These are phyloP conservation scores for Millerozyma miso DNA, from an alignment of 805 yeast genomes.

Conservation along the genomic window DNA sequence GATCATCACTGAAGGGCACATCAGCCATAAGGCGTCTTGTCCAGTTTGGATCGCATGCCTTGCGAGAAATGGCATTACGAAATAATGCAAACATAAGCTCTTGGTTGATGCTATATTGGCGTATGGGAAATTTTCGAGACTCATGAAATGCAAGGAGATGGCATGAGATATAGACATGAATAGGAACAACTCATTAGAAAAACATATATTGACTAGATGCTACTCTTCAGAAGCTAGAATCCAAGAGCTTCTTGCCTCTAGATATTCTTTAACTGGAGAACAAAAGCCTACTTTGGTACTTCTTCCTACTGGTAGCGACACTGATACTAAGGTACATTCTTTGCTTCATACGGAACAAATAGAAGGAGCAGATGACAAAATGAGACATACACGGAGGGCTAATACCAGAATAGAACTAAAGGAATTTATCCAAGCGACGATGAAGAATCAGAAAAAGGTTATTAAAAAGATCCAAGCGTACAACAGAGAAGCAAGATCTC, in stretches of 20 bases:
- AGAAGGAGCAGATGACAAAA: conserved; percentile 4
- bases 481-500: conserved; percentile 13
- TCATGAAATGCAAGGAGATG: background rate
- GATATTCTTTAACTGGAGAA: conserved; percentile 44
- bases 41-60: too few relatives aligned
- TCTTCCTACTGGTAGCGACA: conserved; percentile 28
- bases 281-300: conserved; percentile 45
- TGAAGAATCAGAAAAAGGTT: conserved; percentile 36
- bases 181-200: conserved; percentile 42
- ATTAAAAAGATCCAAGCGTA: conserved; percentile 33
- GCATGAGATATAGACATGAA: conserved; percentile 28
- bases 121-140: background rate
- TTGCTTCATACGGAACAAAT: conserved; percentile 12
- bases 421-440: conserved; percentile 32
- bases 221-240: conserved; percentile 35
- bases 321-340: conserved; percentile 15
- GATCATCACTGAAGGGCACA: conserved; percentile 39
- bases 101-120: background rate
- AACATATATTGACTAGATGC: conserved; percentile 42
- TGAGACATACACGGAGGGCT: conserved; percentile 18
- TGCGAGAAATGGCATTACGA: too few relatives aligned
- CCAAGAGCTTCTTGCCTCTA: conserved; percentile 35
- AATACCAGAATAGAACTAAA: conserved; percentile 40
- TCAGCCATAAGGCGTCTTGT: too few relatives aligned
- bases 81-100: background rate